Evolutionary conservation across 1,284 basidiomycete species (phyloP).

Genomic region (Singerocomus rubriflavus): DNA sequence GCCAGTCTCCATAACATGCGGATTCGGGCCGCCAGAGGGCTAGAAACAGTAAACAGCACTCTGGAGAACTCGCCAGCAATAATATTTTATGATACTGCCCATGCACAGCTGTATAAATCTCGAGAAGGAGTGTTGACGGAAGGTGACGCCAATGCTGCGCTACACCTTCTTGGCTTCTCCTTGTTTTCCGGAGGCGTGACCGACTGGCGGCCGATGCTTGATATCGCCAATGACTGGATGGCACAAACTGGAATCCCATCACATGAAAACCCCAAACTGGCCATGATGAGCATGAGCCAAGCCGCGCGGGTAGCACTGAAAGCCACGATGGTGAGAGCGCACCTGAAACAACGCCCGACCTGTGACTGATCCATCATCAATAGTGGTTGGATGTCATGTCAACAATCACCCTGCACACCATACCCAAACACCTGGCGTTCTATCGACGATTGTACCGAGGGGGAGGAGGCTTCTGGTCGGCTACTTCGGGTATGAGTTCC

Average conservation of each 20-base stretch:
- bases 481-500: conserved; percentile 24
- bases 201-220: conserved; percentile 65
- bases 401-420: conserved; percentile 55
- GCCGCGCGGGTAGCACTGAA: conserved; percentile 60
- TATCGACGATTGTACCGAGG: conserved; percentile 57
- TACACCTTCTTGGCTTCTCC: conserved; percentile 70
- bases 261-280: conserved; percentile 60
- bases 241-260: conserved; percentile 55
- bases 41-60: conserved; percentile 51
- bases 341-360: conserved; percentile 3
- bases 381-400: conserved; percentile 78
- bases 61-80: conserved; percentile 57
- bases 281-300: conserved; percentile 51
- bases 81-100: conserved; percentile 66
- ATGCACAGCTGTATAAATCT: conserved; percentile 40
- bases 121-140: conserved; percentile 51
- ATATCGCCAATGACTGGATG: conserved; percentile 71
- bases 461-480: conserved; percentile 38
- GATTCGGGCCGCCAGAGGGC: conserved; percentile 56
- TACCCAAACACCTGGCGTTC: conserved; percentile 63
- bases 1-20: conserved; percentile 66
- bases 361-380: conserved; percentile 9
- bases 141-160: conserved; percentile 67
- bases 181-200: conserved; percentile 59
- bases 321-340: conserved; percentile 59